Percentiles rank a stretch among this genome's conserved stretches.
These are phyloP conservation scores for Ophiognomonia clavigignenti-juglandacearum DNA, from an alignment of 2,329 filamentous ascomycete species.

Conservation along the genomic window DNA sequence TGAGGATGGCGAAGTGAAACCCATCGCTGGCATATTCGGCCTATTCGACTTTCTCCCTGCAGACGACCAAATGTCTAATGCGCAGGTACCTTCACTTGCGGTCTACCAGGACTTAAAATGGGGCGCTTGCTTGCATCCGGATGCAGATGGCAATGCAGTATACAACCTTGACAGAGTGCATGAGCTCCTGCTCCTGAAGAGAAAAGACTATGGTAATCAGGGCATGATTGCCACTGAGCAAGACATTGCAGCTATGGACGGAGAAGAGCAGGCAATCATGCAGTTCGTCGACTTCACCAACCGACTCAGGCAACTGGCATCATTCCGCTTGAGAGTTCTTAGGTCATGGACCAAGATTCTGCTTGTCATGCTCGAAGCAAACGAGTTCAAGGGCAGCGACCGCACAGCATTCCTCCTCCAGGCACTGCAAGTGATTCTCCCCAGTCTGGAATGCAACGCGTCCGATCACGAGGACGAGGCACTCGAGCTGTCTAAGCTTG, in stretches of 20 bases:
- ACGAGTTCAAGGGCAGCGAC: conserved; percentile 68
- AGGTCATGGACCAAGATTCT: conserved; percentile 81
- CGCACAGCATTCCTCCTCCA: conserved; percentile 79
- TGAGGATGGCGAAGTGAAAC: conserved; percentile 60
- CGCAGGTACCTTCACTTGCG: conserved; percentile 47
- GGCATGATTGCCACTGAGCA: conserved; percentile 45
- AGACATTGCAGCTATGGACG: conserved; percentile 45
- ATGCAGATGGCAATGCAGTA: conserved; percentile 50
- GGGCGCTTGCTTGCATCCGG: conserved; percentile 56
- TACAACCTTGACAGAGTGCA: conserved; percentile 69
- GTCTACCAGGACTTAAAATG: conserved; percentile 66
- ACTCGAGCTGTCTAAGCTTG: conserved; percentile 71
- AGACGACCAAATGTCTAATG: conserved; percentile 42
- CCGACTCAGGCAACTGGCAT: conserved; percentile 52
- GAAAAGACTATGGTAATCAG: conserved; percentile 53
- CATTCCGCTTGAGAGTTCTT: conserved; percentile 62
- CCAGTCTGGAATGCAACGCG: conserved; percentile 77
- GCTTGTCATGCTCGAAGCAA: conserved; percentile 75
- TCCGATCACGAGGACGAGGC: conserved; percentile 65
- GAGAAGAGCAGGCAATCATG: conserved; percentile 56
- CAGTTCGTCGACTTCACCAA: conserved; percentile 61
- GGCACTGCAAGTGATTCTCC: conserved; percentile 79
- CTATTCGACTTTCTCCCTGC: conserved; percentile 80
- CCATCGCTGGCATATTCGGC: conserved; percentile 78
- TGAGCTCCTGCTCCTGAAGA: conserved; percentile 68